Evolutionary conservation across 208 protist genomes (phyloP).

Genomic region (Trypanosoma rangeli): DNA sequence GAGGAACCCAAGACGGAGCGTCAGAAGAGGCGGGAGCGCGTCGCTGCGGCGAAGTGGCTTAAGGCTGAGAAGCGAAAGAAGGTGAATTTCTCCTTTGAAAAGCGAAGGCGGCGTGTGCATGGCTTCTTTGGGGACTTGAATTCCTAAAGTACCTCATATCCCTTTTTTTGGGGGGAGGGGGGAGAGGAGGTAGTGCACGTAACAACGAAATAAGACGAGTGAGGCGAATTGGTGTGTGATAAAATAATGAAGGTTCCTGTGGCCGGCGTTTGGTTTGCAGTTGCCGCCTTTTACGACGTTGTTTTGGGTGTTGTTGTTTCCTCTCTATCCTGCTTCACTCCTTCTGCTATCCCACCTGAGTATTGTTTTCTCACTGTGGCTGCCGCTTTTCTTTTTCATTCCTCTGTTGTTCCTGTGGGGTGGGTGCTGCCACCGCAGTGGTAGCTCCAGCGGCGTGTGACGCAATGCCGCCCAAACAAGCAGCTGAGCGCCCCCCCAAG

Average conservation of each 20-base stretch:
- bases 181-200: neutral
- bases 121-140: slow-evolving; percentile 81
- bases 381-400: neutral
- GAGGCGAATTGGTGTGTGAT: neutral
- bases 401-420: neutral
- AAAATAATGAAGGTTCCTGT: neutral
- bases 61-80: slow-evolving; percentile 88
- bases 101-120: slow-evolving; percentile 75
- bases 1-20: slow-evolving; percentile 40
- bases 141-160: slow-evolving; percentile 27
- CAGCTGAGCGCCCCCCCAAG: slow-evolving; percentile 30
- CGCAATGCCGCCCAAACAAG: slow-evolving; percentile 44
- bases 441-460: neutral
- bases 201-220: neutral
- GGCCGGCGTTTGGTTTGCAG: too few species aligned
- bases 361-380: neutral
- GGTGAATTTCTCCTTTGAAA: slow-evolving; percentile 86
- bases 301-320: neutral
- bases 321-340: neutral
- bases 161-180: too few species aligned
- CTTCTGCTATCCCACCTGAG: neutral
- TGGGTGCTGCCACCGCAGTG: neutral
- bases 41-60: slow-evolving; percentile 77
- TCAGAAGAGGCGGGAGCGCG: slow-evolving; percentile 69
- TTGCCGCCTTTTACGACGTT: too few species aligned